A percentile compares a stretch with the other conserved stretches of the same genome.
Conservation (phyloP, 257 asterid species). For the Apocynum venetum region DNA sequence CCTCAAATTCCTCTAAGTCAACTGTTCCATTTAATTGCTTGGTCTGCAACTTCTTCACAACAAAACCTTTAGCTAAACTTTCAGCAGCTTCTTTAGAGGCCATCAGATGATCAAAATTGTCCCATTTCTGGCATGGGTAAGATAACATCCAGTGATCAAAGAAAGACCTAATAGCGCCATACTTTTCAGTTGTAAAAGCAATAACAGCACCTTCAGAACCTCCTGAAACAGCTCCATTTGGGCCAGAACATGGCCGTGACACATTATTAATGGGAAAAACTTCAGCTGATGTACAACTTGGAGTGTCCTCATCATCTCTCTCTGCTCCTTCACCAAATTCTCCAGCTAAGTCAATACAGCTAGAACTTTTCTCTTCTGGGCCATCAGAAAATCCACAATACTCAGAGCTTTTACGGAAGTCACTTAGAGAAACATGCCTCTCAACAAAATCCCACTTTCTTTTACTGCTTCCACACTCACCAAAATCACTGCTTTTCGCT, state of each 20-base stretch:
- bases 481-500: slow-evolving; percentile 30
- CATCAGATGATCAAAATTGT: slow-evolving; percentile 33
- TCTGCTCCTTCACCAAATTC: neutral
- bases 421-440: neutral
- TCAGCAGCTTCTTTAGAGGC: slow-evolving; percentile 24
- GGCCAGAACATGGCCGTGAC: neutral
- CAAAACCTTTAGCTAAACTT: slow-evolving; percentile 42
- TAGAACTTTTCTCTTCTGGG: slow-evolving; percentile 1
- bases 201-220: slow-evolving; percentile 17
- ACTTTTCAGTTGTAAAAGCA: slow-evolving; percentile 42
- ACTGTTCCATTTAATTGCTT: slow-evolving; percentile 28
- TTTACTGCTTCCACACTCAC: slow-evolving; percentile 27
- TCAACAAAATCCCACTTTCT: slow-evolving; percentile 11
- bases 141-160: slow-evolving; percentile 2
- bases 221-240: slow-evolving; percentile 6
- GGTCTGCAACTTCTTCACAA: slow-evolving; percentile 44
- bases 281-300: neutral
- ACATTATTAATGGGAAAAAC: neutral
- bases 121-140: slow-evolving; percentile 13
- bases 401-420: neutral
- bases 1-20: slow-evolving; percentile 40
- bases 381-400: slow-evolving; percentile 6
- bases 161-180: slow-evolving; percentile 38
- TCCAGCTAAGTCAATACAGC: slow-evolving; percentile 4
- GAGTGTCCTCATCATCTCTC: neutral